Evolutionary conservation across 768 basidiomycete species (phyloP).

Genomic region (Macrocybe gigantea): DNA sequence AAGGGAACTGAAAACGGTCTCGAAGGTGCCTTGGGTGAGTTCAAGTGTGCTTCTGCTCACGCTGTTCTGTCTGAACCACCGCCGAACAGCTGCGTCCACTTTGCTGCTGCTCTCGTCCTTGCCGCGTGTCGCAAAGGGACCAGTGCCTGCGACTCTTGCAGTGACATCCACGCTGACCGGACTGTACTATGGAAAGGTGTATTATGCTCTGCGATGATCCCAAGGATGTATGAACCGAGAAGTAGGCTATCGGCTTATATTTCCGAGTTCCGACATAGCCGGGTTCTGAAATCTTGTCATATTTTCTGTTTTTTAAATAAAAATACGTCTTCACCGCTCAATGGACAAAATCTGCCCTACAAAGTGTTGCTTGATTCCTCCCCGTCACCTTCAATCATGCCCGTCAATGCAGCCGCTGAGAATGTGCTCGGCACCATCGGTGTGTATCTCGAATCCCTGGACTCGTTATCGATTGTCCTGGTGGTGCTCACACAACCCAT

Average conservation of each 20-base stretch:
- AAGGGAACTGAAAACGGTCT: constrained; percentile 70
- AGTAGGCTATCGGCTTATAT: not conserved
- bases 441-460: constrained; percentile 15
- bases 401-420: constrained; percentile 47
- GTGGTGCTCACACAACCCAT: not conserved
- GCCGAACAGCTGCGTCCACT: constrained; percentile 63
- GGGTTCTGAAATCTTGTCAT: not conserved
- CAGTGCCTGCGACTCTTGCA: constrained; percentile 61
- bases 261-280: not conserved
- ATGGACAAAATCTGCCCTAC: not conserved
- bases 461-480: not conserved
- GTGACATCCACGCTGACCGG: constrained; percentile 56
- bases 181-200: constrained; percentile 61
- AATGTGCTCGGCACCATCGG: constrained; percentile 69
- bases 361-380: not conserved
- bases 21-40: constrained; percentile 70
- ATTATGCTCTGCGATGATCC: constrained; percentile 34
- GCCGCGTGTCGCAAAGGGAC: constrained; percentile 69
- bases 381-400: constrained; percentile 22
- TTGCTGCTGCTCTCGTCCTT: constrained; percentile 69
- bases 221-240: no score
- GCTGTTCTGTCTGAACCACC: not conserved
- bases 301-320: not conserved
- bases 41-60: not conserved
- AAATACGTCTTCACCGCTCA: not conserved